Conservation (phyloP, 2,329 filamentous ascomycete genomes). For the Eurotiales sp. region DNA sequence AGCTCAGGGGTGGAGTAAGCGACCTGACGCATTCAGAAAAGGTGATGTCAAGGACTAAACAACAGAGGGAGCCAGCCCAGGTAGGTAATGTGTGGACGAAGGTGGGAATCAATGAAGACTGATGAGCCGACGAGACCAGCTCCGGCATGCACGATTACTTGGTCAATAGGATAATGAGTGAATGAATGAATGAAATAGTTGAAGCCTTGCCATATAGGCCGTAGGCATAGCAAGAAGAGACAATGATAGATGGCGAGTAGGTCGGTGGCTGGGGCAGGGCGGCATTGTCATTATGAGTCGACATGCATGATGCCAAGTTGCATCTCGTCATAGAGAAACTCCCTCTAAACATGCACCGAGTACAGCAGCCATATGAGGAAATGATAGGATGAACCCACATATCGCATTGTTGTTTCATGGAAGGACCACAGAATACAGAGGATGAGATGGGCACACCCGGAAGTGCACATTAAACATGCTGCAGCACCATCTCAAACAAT, state of each 20-base stretch:
- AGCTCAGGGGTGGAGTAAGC: neutral
- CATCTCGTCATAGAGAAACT: no score
- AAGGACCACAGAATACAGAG: no score
- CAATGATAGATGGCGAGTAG: neutral
- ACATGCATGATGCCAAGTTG: neutral
- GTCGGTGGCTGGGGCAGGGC: neutral
- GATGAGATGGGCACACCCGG: no score
- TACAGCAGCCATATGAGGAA: no score
- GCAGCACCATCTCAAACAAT: no score
- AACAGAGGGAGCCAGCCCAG: no score
- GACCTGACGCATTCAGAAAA: slow-evolving; percentile 8
- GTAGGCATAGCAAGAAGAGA: neutral
- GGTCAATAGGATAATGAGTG: neutral
- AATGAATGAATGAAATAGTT: neutral
- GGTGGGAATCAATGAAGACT: neutral
- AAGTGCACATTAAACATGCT: no score
- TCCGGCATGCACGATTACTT: neutral
- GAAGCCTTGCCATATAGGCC: neutral
- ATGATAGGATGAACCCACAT: neutral
- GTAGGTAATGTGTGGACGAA: neutral
- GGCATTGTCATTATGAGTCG: neutral
- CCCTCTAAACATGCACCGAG: no score
- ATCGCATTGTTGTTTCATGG: neutral
- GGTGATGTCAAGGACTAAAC: slow-evolving; percentile 2
- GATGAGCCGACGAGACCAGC: slow-evolving; percentile 5